Base-by-base conservation (phyloP, 768 basidiomycete genomes). In the Tricholoma flavovirens region DNA sequence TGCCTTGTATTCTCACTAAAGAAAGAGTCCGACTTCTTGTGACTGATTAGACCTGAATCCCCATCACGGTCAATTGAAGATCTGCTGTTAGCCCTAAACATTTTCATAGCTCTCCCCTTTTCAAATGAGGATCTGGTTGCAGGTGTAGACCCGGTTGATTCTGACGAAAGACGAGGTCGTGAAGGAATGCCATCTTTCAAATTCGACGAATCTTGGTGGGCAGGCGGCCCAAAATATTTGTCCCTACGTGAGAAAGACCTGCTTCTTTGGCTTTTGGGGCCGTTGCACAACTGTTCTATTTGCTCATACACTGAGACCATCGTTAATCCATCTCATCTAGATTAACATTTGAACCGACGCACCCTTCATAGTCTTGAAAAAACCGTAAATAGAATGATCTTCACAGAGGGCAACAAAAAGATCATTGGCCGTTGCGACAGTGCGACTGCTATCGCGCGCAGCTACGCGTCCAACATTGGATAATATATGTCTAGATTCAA, bases 361-460 rank as follows among this genome's bases (percentile, higher is more conserved):
- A 91, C 94, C 88, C 75, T 88, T 83, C 89, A 95, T 90, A 21
- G 81, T 77, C 71, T 84, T 90, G 73, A 95, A 94, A 57, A 90
- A 78, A 24, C 81, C 82, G 73, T 93, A 97, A 49, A 96, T 82
- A 49, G 84, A 77, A 61, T 90, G 86, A 70, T 97, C 95, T 71
- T 97, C 95, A 59, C 91, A 93, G 14, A 97, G 76, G 0, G 93
- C 93, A 15, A 85, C 78, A 68, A 93, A 94, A 45, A 98, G 73
- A 69, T 97, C 93, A 57, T 90, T 84, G 8, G 83, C 76, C 9
- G 83, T 86, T 21, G 93, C 94, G 21, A 73, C 75, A 3, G 86
- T 80, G 49, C 87, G 82, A 64, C 88, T 87, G 61, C 92, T 90
- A 69, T 95, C 91, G 53, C 93, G 84, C 45, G 90, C 84, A 12